Evolutionary conservation across 2,329 filamentous ascomycete species (phyloP).

Genomic region (Penicillium brasilianum): DNA sequence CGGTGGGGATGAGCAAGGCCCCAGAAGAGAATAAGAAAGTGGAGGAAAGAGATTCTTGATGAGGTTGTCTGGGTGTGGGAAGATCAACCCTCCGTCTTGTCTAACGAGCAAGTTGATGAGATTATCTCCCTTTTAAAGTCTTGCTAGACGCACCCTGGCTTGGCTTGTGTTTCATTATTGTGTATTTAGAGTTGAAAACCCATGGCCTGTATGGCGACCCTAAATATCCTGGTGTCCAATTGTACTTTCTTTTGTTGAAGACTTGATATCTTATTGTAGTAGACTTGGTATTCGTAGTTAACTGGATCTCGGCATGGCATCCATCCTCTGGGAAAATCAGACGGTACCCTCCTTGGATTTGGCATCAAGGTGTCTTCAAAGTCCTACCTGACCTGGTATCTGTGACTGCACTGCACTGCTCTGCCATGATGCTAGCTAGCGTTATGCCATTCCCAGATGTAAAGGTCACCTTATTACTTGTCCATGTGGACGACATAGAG

Average conservation of each 20-base stretch:
- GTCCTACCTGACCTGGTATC: neutral
- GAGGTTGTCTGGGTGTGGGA: neutral
- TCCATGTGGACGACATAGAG: neutral
- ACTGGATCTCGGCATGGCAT: neutral
- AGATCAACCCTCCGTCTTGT: conserved; percentile 8
- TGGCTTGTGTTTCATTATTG: conserved; percentile 47
- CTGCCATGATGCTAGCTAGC: neutral
- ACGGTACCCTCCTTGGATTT: neutral
- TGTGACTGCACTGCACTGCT: no score
- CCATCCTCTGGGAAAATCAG: neutral
- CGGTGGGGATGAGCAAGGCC: conserved; percentile 1
- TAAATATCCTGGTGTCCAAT: conserved; percentile 39
- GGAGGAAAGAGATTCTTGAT: conserved; percentile 1
- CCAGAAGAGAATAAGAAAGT: conserved; percentile 2
- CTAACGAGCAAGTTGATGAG: conserved; percentile 33
- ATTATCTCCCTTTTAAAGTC: conserved; percentile 35
- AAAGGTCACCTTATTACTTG: neutral
- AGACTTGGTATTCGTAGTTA: neutral
- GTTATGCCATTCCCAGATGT: no score
- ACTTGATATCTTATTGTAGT: neutral
- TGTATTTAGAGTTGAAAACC: conserved; percentile 49
- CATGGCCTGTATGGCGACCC: conserved; percentile 41
- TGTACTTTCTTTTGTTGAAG: conserved; percentile 30
- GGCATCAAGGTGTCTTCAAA: neutral
- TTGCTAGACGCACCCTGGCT: conserved; percentile 31